phyloP scores from a whole-genome alignment of 768 basidiomycete genomes.

The Mycena epipterygia region DNA sequence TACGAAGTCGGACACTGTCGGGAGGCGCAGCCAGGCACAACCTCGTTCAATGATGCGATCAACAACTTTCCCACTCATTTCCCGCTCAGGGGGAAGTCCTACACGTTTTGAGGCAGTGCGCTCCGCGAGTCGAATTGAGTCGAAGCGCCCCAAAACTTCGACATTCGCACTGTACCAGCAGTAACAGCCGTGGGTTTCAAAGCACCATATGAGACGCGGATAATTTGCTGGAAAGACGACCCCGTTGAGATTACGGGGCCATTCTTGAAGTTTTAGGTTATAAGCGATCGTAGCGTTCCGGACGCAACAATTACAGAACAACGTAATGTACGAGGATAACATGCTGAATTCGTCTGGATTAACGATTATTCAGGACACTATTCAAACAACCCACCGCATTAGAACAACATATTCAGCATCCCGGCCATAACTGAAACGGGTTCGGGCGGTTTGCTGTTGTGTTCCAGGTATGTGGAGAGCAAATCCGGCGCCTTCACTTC shows the following conservation, averaged over 20 bases:
- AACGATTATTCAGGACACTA: too few species aligned
- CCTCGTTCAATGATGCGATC: too few species aligned
- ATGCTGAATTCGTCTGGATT: too few species aligned
- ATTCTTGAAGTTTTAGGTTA: slow-evolving; percentile 37
- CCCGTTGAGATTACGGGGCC: slow-evolving; percentile 47
- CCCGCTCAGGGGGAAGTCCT: too few species aligned
- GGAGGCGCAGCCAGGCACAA: too few species aligned
- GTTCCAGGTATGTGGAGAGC: background rate
- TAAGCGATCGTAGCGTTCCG: too few species aligned
- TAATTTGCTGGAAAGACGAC: slow-evolving; percentile 58
- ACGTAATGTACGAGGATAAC: too few species aligned
- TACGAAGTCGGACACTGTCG: too few species aligned
- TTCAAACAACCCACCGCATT: background rate
- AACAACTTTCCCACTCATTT: too few species aligned
- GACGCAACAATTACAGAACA: too few species aligned
- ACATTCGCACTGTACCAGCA: slow-evolving; percentile 57
- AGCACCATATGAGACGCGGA: slow-evolving; percentile 55
- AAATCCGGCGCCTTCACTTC: slow-evolving; percentile 3
- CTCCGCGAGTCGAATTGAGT: too few species aligned
- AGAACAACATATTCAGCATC: background rate
- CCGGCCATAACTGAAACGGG: slow-evolving; percentile 5
- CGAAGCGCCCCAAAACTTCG: slow-evolving; percentile 53
- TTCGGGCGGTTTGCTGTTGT: background rate
- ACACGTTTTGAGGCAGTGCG: too few species aligned
- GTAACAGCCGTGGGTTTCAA: slow-evolving; percentile 59